Percentiles rank a stretch among this genome's conserved stretches.
Evolutionary conservation across 805 yeast species (phyloP).

Genomic region (Blastobotrys robertii): DNA sequence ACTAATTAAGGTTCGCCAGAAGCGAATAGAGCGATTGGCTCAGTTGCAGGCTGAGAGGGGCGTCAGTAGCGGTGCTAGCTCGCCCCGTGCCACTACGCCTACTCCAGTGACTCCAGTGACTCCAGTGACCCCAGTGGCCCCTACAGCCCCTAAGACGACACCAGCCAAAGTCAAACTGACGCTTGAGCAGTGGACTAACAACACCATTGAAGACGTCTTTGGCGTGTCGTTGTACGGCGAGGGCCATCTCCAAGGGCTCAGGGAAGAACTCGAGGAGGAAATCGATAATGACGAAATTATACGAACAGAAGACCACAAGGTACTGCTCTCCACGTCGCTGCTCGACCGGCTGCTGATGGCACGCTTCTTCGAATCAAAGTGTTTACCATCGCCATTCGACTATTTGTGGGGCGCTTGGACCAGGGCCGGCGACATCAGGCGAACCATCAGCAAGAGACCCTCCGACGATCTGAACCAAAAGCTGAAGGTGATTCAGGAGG

Average conservation of each 20-base stretch:
- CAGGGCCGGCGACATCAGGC: conserved; percentile 29
- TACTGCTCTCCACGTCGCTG: conserved; percentile 4
- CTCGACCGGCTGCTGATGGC: conserved; percentile 16
- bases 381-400: conserved; percentile 31
- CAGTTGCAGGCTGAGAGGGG: background rate
- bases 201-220: conserved; percentile 10
- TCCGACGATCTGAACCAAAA: conserved; percentile 27
- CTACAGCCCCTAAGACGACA: conserved; percentile 1
- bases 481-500: conserved; percentile 31
- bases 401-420: conserved; percentile 40
- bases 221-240: conserved; percentile 9
- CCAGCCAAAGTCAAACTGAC: conserved; percentile 1
- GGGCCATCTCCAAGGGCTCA: conserved; percentile 1
- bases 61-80: background rate
- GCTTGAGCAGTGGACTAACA: conserved; percentile 12
- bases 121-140: background rate
- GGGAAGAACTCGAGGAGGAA: conserved; percentile 10
- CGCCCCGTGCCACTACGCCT: background rate
- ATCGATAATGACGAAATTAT: conserved; percentile 8
- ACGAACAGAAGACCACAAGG: background rate
- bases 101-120: background rate
- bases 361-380: conserved; percentile 11
- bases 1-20: background rate
- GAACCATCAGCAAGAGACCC: conserved; percentile 32
- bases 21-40: conserved; percentile 8